These are phyloP conservation scores for Cryptococcus sp. DNA, from an alignment of 1,284 basidiomycete species.

Conservation along the genomic window DNA sequence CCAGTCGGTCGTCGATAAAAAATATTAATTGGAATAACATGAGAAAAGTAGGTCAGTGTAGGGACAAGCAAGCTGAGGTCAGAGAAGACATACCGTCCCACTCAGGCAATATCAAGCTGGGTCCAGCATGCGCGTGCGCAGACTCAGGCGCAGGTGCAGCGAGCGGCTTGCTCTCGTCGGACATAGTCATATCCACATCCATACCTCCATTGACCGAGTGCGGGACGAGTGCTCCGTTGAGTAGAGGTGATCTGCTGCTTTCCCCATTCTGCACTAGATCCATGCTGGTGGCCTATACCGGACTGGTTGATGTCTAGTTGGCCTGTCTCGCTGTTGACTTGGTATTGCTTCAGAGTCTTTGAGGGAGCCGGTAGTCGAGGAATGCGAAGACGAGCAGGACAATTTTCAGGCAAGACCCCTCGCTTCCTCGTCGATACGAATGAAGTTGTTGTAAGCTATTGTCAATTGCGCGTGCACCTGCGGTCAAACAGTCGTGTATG, in stretches of 20 bases:
- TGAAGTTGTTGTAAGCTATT: no score
- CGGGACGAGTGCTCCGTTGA: neutral
- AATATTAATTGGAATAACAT: neutral
- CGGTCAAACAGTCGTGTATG: no score
- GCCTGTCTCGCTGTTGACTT: neutral
- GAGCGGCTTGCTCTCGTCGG: neutral
- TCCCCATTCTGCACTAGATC: conserved; percentile 41
- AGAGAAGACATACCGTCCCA: conserved; percentile 39
- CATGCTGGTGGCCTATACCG: conserved; percentile 18
- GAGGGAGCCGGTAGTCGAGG: no score
- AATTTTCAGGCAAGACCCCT: no score
- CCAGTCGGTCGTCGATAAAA: neutral
- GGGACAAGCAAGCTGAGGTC: neutral
- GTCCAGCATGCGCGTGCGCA: neutral
- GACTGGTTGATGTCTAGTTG: neutral
- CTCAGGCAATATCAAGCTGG: conserved; percentile 32
- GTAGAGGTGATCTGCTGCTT: conserved; percentile 27
- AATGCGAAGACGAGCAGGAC: no score
- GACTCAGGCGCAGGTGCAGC: neutral
- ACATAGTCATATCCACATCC: conserved; percentile 13
- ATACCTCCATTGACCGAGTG: neutral
- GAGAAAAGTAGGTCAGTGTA: no score
- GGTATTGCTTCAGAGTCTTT: no score
- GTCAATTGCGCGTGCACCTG: no score
- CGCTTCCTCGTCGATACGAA: no score